phyloP scores from a whole-genome alignment of 305 asterid species.

The Lippia alba region DNA sequence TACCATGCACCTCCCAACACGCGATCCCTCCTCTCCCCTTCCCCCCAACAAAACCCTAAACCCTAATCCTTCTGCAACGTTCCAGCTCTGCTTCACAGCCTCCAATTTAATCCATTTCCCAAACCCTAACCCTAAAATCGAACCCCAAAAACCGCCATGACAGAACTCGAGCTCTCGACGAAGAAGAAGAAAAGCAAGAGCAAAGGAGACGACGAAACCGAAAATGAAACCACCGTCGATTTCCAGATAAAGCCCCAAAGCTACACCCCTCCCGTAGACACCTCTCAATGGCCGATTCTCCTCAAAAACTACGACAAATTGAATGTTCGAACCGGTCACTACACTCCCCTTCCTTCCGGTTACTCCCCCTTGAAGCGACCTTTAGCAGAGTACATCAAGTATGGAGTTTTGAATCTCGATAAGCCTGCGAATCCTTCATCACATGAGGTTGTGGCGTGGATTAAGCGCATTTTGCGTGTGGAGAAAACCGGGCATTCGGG shows the following conservation, averaged over 20 bases:
- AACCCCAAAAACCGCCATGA: conserved; percentile 42
- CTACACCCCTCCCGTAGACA: conserved; percentile 62
- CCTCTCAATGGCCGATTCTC: conserved; percentile 81
- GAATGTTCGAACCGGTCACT: conserved; percentile 81
- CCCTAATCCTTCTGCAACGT: conserved; percentile 15
- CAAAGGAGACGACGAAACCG: conserved; percentile 36
- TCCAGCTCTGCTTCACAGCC: neutral
- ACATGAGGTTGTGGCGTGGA: conserved; percentile 84
- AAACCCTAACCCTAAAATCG: conserved; percentile 28
- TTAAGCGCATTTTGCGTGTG: conserved; percentile 68
- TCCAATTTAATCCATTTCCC: conserved; percentile 1
- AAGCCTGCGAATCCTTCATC: conserved; percentile 81
- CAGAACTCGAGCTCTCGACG: conserved; percentile 52
- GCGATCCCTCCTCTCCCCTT: neutral
- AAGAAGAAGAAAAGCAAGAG: conserved; percentile 62
- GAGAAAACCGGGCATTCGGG: conserved; percentile 82
- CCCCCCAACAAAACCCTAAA: conserved; percentile 30
- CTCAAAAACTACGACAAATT: conserved; percentile 73
- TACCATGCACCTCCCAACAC: neutral
- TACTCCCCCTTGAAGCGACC: conserved; percentile 80
- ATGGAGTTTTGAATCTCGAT: conserved; percentile 74
- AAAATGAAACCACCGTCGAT: conserved; percentile 39
- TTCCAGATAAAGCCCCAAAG: conserved; percentile 73
- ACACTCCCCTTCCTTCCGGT: conserved; percentile 78
- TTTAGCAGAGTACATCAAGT: conserved; percentile 61